A percentile compares a stretch with the other conserved stretches of the same genome.
Conservation (phyloP, 306 rosid species). For the Quercus aquifolioides region DNA sequence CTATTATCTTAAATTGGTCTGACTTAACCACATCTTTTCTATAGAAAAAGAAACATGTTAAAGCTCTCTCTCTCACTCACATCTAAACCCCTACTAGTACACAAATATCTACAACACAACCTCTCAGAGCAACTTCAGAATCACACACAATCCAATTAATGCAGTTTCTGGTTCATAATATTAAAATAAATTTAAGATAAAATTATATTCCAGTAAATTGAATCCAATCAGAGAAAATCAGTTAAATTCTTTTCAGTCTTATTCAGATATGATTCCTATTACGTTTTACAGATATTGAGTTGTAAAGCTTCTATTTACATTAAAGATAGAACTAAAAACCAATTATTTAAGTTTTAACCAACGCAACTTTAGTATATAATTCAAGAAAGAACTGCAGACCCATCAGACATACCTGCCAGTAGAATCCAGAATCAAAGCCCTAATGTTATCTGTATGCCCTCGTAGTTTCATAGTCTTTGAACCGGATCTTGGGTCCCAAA, state of each 20-base stretch:
- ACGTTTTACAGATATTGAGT: not conserved
- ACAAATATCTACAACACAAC: not conserved
- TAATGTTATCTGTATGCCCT: constrained; percentile 94
- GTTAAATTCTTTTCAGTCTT: not conserved
- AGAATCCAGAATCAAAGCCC: constrained; percentile 91
- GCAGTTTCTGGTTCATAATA: not conserved
- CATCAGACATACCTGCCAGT: constrained; percentile 74
- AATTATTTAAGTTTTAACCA: not conserved
- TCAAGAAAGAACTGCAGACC: constrained; percentile 8
- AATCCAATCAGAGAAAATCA: not conserved
- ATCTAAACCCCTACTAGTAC: not conserved
- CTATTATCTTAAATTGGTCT: not conserved
- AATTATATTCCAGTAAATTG: not conserved
- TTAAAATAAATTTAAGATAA: not conserved
- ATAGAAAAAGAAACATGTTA: not conserved
- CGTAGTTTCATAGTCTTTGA: constrained; percentile 88
- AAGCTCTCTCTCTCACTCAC: not conserved
- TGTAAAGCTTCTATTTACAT: not conserved
- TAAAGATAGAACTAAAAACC: not conserved
- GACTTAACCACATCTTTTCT: not conserved
- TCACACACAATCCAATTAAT: not conserved
- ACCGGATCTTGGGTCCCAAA: constrained; percentile 97
- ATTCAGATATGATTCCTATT: not conserved
- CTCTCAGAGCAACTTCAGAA: not conserved
- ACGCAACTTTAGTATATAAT: not conserved